Conservation (phyloP, 1,139 yeast genomes). For the Kluyveromyces sp. region DNA sequence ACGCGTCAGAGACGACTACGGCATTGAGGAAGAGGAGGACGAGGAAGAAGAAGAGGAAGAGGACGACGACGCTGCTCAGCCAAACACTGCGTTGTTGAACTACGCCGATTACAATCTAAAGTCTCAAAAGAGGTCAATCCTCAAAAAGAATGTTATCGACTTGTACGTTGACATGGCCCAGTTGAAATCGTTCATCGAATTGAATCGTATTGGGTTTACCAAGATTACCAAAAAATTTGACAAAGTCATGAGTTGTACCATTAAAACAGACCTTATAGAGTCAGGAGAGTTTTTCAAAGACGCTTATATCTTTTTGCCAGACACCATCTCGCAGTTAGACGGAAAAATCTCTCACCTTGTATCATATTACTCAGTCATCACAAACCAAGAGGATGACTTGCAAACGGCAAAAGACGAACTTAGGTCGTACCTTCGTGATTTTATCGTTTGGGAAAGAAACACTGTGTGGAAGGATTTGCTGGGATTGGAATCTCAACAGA, state of each 20-base stretch:
- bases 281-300: constrained; percentile 39
- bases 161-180: constrained; percentile 56
- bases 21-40: constrained; percentile 18
- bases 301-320: constrained; percentile 41
- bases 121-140: constrained; percentile 41
- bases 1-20: background rate
- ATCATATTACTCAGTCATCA: constrained; percentile 41
- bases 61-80: constrained; percentile 30
- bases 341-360: constrained; percentile 42
- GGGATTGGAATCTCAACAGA: constrained; percentile 47
- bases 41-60: constrained; percentile 28
- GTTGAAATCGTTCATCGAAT: constrained; percentile 57
- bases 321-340: constrained; percentile 42
- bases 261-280: constrained; percentile 41
- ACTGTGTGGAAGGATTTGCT: constrained; percentile 70
- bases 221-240: constrained; percentile 67
- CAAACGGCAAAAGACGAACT: constrained; percentile 33
- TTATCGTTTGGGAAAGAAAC: constrained; percentile 69
- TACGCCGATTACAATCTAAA: constrained; percentile 34
- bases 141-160: constrained; percentile 51
- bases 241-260: constrained; percentile 47
- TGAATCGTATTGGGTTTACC: constrained; percentile 60
- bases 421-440: constrained; percentile 59
- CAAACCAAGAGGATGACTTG: constrained; percentile 26
- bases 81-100: constrained; percentile 33